These are phyloP conservation scores for Eucalyptus cloeziana DNA, from an alignment of 345 rosid genomes.

Conservation along the genomic window DNA sequence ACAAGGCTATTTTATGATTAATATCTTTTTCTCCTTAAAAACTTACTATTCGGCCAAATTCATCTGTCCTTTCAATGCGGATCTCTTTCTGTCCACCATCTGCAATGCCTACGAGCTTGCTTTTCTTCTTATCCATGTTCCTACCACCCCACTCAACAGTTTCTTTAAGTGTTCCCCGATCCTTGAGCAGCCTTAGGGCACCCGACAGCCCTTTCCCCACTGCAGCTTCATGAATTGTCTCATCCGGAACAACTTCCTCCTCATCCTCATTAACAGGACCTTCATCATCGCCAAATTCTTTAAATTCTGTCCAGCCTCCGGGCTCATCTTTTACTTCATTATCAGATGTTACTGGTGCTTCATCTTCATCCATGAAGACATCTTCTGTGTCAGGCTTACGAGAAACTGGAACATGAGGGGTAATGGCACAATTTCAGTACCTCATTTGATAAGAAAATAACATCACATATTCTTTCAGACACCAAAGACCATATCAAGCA, in stretches of 20 bases:
- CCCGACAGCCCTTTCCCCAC: conserved; percentile 92
- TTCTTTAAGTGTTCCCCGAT: conserved; percentile 90
- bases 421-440: background rate
- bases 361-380: conserved; percentile 93
- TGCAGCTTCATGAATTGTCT: conserved; percentile 72
- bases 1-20: background rate
- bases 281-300: conserved; percentile 37
- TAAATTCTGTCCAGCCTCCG: conserved; percentile 52
- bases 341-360: conserved; percentile 41
- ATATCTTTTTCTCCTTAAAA: background rate
- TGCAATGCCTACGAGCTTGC: conserved; percentile 83
- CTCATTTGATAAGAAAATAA: background rate
- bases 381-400: conserved; percentile 57
- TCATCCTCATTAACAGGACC: conserved; percentile 27
- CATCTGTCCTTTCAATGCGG: conserved; percentile 86
- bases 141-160: conserved; percentile 94
- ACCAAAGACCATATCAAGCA: background rate
- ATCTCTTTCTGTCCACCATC: conserved; percentile 47
- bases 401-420: conserved; percentile 21
- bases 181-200: conserved; percentile 71
- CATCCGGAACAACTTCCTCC: conserved; percentile 67
- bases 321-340: conserved; percentile 43
- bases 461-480: background rate
- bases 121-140: conserved; percentile 98
- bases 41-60: conserved; percentile 95